phyloP scores from a whole-genome alignment of 257 asterid species.

The Solanum microdontum region DNA sequence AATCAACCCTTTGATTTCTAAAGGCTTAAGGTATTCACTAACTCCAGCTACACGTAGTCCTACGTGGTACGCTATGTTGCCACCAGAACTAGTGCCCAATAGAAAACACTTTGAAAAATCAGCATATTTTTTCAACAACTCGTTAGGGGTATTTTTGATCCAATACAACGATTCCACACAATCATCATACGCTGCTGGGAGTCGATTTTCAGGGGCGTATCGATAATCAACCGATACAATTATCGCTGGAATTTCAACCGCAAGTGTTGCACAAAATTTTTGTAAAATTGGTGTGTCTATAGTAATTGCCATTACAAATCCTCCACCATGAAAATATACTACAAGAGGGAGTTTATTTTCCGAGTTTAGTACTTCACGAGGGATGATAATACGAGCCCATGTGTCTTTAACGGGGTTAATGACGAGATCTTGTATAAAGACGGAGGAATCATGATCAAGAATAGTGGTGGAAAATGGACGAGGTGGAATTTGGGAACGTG shows the following conservation, averaged over 20 bases:
- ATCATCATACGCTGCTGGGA: conserved; percentile 55
- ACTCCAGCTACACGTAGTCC: conserved; percentile 17
- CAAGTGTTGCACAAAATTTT: conserved; percentile 4
- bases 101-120: conserved; percentile 35
- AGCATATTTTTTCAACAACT: conserved; percentile 31
- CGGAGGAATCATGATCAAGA: not conserved
- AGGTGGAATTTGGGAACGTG: conserved; percentile 1
- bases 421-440: conserved; percentile 27
- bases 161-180: conserved; percentile 28
- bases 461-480: conserved; percentile 8
- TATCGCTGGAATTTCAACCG: conserved; percentile 17
- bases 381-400: conserved; percentile 25
- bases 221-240: conserved; percentile 36
- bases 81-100: conserved; percentile 55
- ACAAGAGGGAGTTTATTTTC: conserved; percentile 23
- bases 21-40: conserved; percentile 15
- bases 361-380: conserved; percentile 3
- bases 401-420: conserved; percentile 15
- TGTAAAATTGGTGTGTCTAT: conserved; percentile 4
- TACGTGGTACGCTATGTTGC: conserved; percentile 30
- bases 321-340: conserved; percentile 46
- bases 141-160: conserved; percentile 17
- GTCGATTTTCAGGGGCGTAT: conserved; percentile 52
- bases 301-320: conserved; percentile 18
- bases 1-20: conserved; percentile 37